Conservation (phyloP, 176 grass and related monocot species). For the Avena atlantica region DNA sequence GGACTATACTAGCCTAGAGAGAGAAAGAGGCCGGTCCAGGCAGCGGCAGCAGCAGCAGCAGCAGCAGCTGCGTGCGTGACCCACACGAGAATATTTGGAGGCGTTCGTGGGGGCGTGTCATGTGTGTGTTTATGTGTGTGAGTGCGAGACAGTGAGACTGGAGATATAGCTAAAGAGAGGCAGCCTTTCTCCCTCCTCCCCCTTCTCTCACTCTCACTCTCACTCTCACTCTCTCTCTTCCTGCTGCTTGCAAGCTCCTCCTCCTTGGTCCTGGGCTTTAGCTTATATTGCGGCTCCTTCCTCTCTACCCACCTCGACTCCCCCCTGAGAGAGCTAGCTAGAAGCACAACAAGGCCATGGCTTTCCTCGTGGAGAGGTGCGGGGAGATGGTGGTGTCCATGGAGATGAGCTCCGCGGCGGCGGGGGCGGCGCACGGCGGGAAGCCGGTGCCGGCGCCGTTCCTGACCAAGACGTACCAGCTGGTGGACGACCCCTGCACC, state of each 20-base stretch:
- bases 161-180: slow-evolving; percentile 58
- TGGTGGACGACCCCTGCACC: slow-evolving; percentile 97
- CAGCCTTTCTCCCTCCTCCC: slow-evolving; percentile 36
- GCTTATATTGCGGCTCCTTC: slow-evolving; percentile 37
- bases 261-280: background rate
- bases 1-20: slow-evolving; percentile 19
- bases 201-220: background rate
- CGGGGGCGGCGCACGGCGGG: background rate
- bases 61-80: slow-evolving; percentile 36
- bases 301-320: slow-evolving; percentile 13
- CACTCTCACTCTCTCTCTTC: background rate
- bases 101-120: slow-evolving; percentile 40
- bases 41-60: slow-evolving; percentile 17
- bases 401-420: slow-evolving; percentile 52
- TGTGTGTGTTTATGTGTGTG: slow-evolving; percentile 50
- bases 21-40: slow-evolving; percentile 43
- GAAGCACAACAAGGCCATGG: slow-evolving; percentile 39
- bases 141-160: slow-evolving; percentile 71
- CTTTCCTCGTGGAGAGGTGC: slow-evolving; percentile 71
- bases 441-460: slow-evolving; percentile 90
- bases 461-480: slow-evolving; percentile 94
- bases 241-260: background rate
- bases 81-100: slow-evolving; percentile 68
- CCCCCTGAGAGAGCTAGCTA: background rate
- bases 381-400: slow-evolving; percentile 79